Conservation (phyloP, 2,329 filamentous ascomycete genomes). For the Aspergillus viridinutans region DNA sequence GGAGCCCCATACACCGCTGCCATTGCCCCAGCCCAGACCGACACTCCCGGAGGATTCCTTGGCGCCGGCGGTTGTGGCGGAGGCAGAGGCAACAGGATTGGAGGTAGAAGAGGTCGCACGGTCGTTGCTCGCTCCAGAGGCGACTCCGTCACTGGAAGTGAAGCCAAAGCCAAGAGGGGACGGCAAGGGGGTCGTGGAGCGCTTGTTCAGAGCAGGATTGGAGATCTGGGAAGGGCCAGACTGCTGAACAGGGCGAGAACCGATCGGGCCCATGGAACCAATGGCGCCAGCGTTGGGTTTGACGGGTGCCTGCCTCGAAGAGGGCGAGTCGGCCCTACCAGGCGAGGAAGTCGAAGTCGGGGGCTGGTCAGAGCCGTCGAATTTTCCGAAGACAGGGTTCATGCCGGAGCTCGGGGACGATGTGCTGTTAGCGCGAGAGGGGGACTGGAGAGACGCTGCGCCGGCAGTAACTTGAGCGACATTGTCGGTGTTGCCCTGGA, state of each 20-base stretch:
- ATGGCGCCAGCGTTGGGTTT: conserved; percentile 50
- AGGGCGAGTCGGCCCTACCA: conserved; percentile 66
- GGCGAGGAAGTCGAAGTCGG: conserved; percentile 84
- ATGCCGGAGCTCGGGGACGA: conserved; percentile 61
- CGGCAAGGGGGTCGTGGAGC: conserved; percentile 84
- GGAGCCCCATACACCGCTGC: conserved; percentile 79
- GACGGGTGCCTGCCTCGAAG: conserved; percentile 59
- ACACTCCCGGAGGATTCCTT: conserved; percentile 43
- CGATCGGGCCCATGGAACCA: conserved; percentile 81
- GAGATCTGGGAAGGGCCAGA: conserved; percentile 43
- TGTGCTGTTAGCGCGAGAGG: conserved; percentile 75
- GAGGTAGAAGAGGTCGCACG: conserved; percentile 55
- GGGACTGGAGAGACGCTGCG: conserved; percentile 46
- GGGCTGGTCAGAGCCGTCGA: conserved; percentile 59
- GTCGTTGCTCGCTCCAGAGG: conserved; percentile 40
- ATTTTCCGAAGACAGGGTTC: conserved; percentile 51
- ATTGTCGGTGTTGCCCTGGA: conserved; percentile 48
- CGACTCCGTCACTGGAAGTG: conserved; percentile 49
- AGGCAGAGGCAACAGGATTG: conserved; percentile 51
- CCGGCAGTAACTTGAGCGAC: conserved; percentile 44
- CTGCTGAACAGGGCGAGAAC: conserved; percentile 71
- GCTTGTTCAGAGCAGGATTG: conserved; percentile 66
- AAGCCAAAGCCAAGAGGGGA: conserved; percentile 79
- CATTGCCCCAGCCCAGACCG: conserved; percentile 69
- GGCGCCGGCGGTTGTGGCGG: conserved; percentile 25